Percentiles rank a stretch among this genome's conserved stretches.
These are phyloP conservation scores for Leucocoprinus leucothites DNA, from an alignment of 768 basidiomycete genomes.

Conservation along the genomic window DNA sequence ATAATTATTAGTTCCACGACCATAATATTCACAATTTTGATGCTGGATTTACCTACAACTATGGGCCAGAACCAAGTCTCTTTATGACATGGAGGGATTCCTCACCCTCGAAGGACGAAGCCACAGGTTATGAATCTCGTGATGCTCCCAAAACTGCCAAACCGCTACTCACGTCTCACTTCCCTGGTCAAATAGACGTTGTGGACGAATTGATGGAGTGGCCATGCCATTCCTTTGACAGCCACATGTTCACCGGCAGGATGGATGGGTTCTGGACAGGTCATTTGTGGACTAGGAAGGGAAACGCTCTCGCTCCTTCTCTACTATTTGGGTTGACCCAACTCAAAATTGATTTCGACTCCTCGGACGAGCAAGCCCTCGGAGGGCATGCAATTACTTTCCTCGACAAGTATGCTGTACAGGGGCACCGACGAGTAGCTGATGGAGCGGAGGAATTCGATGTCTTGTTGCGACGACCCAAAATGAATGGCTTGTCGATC, in stretches of 20 bases:
- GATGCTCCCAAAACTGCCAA: neutral
- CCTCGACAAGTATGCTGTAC: neutral
- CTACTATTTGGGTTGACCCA: conserved; percentile 1
- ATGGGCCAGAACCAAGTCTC: conserved; percentile 1
- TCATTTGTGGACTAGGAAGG: neutral
- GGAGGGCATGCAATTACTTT: neutral
- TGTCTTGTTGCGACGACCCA: conserved; percentile 2
- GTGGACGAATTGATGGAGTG: neutral
- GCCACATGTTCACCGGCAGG: neutral
- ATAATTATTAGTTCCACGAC: neutral
- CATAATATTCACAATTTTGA: neutral
- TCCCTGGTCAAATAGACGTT: neutral
- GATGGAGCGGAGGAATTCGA: neutral
- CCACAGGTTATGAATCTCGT: neutral
- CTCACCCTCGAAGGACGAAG: conserved; percentile 5
- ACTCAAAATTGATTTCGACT: neutral
- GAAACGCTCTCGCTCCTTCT: neutral
- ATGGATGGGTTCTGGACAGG: conserved; percentile 5
- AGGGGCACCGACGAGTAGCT: neutral
- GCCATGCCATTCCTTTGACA: conserved; percentile 7
- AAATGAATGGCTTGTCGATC: conserved; percentile 9
- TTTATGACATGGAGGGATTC: conserved; percentile 4
- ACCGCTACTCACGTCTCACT: conserved; percentile 3
- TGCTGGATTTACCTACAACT: neutral
- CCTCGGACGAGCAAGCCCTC: neutral